Base-by-base conservation (phyloP, 192 early-diverging fungal species). In the Podila clonocystis region DNA sequence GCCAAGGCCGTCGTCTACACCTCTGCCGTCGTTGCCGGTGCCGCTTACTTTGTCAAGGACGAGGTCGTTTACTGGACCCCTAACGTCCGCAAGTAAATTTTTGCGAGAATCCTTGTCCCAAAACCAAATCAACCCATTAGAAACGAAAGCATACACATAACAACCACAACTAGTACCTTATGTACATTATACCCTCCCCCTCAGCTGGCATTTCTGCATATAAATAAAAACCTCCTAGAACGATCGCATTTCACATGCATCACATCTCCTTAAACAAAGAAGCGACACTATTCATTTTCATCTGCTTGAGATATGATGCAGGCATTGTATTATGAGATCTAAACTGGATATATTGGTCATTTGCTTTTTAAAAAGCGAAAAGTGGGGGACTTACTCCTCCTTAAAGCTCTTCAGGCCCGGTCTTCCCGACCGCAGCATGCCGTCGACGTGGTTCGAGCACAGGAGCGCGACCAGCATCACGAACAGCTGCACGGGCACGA, bases 391-490 rank as follows among this genome's bases (percentile, higher is more conserved):
- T 50, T 80, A 71, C 55, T 80, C 63, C 29, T 80, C 77, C 63
- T 69, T 80, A 28, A 80, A 80, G 62, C 77, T 80, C 67, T 69
- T 69, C 45, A 80, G 38, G 9, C 77, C 77, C 1, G 77, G 70
- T 7, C 77, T 38, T 9, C 22, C 77, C 15, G 77, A 80, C 4
- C 77, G 61, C 12, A 80, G 29, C 66, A 80, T 68, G 33, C 45
- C 62, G 55, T 80, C 71, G 26, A 85, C 70, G 69, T 85, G 84
- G 49, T 83, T 83, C 7, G 84, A 77, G 57, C 82, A 83, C 9
- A 85, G 59, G 2, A 85, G 49, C 2, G 82, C 55, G 1, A 45
- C 45, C 19, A 85, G 41, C 74, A 85, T 85, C 2, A 85, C 71
- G 19, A 73, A 38, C 5, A 86, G 4, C 3, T 86, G 85, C 9